Evolutionary conservation across 2,329 filamentous ascomycete species (phyloP), one percentile per base, ranked within the genome.

Genomic region (Hirsutella minnesotensis): DNA sequence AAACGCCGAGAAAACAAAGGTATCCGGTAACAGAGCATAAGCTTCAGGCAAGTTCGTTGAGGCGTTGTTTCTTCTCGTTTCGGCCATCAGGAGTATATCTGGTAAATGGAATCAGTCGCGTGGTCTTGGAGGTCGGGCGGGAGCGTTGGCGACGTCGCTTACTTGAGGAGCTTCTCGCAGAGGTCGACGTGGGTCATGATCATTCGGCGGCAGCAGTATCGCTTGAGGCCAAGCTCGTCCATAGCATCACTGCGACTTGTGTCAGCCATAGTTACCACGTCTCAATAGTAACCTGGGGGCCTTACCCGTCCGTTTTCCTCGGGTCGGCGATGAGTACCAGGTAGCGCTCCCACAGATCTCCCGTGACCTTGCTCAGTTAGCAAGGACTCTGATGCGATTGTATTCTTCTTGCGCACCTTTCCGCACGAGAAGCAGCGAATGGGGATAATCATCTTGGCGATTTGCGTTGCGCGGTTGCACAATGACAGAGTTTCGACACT

Each of bases 171-270:
- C 69, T 98, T 98, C 74, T 98, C 92, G 55, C 98, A 95, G 48
- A 98, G 73, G 63, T 98, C 92, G 56, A 98, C 92, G 67, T 98
- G 92, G 46, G 92, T 98, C 85, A 98, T 95, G 65, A 98, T 81
- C 92, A 98, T 98, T 58, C 92, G 84, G 55, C 92, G 86, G 71
- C 92, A 98, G 77, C 92, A 98, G 72, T 98, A 98, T 54, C 92
- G 80, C 67, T 87, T 90, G 58, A 94, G 83, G 44, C 88, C 88
- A 42, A 98, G 80, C 60, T 88, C 77, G 65, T 96, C 89, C 83
- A 98, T 94, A 35, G 90, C 92, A 62, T 95, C 88, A 58, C 92
- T 95, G 13, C 4, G 3, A 10, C n/a, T 9, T 16, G 9, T 8
- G 19, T 45, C n/a, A 45, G 15, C 9, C 5, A 8, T 16, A 8